Conservation (phyloP, 192 early-diverging fungal species). For the Mortierella alpina region DNA sequence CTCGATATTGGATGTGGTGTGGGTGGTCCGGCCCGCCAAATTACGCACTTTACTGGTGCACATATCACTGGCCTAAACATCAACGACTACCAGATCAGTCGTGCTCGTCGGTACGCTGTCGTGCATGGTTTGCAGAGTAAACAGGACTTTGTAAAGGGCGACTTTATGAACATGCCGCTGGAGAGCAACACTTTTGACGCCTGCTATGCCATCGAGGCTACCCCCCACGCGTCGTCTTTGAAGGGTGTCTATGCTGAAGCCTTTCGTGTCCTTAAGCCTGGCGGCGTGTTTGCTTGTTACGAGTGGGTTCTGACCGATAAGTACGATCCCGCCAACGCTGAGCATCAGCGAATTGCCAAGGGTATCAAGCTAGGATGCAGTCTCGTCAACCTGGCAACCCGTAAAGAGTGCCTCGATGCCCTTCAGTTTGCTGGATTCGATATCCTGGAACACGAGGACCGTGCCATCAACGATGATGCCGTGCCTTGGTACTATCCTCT, state of each 20-base stretch:
- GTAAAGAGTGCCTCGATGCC: constrained; percentile 65
- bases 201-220: constrained; percentile 90
- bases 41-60: constrained; percentile 78
- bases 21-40: constrained; percentile 90
- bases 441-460: constrained; percentile 71
- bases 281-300: constrained; percentile 87
- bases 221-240: constrained; percentile 84
- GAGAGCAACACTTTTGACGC: constrained; percentile 80
- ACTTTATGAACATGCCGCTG: constrained; percentile 85
- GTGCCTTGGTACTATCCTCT: constrained; percentile 77
- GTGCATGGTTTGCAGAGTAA: constrained; percentile 72
- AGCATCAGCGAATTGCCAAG: constrained; percentile 78
- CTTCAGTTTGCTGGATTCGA: constrained; percentile 84
- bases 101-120: constrained; percentile 77
- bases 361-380: constrained; percentile 73
- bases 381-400: constrained; percentile 23
- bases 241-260: constrained; percentile 87
- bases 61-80: constrained; percentile 91
- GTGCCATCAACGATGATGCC: constrained; percentile 61
- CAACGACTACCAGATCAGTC: constrained; percentile 92
- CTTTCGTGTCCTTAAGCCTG: constrained; percentile 90
- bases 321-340: constrained; percentile 80
- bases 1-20: constrained; percentile 94
- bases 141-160: constrained; percentile 72
- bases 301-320: constrained; percentile 91